phyloP scores from a whole-genome alignment of 2,329 filamentous ascomycete species.

The Graphilbum sp. region DNA sequence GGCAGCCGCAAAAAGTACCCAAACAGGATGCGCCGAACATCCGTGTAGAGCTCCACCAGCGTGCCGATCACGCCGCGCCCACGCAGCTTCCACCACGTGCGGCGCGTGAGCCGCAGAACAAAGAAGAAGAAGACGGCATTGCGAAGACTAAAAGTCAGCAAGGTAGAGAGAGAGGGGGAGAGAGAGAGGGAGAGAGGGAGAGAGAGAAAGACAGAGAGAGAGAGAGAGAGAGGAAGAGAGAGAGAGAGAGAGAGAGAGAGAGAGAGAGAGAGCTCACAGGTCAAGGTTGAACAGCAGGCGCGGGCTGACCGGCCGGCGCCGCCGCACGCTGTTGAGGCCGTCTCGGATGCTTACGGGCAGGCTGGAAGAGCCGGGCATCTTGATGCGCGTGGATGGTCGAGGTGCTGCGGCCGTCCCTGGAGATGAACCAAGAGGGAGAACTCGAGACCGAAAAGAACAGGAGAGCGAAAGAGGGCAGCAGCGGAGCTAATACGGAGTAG shows the following conservation, averaged over 20 bases:
- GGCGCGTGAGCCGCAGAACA: slow-evolving; percentile 66
- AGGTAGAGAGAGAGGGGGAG: neutral
- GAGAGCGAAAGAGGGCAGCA: too few species aligned
- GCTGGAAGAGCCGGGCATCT: neutral
- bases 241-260: neutral
- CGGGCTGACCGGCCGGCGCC: neutral
- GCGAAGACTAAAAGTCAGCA: slow-evolving; percentile 44
- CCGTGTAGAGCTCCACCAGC: slow-evolving; percentile 54
- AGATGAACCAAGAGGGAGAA: neutral
- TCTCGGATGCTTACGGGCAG: neutral
- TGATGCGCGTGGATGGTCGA: too few species aligned
- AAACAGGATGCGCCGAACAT: slow-evolving; percentile 58
- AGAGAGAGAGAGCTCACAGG: neutral
- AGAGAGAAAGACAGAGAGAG: too few species aligned
- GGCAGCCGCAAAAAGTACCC: slow-evolving; percentile 74
- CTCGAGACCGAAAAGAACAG: neutral
- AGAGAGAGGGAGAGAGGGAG: too few species aligned
- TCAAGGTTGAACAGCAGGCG: neutral
- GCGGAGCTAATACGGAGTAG: too few species aligned
- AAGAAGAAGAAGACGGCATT: slow-evolving; percentile 86
- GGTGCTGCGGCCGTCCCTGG: too few species aligned
- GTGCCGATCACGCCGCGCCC: slow-evolving; percentile 79
- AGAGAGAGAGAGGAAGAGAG: neutral
- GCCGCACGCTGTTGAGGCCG: neutral
- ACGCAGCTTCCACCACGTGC: slow-evolving; percentile 66